Evolutionary conservation across 352 stramenopile genomes (phyloP).

Genomic region (Peronospora destructor): DNA sequence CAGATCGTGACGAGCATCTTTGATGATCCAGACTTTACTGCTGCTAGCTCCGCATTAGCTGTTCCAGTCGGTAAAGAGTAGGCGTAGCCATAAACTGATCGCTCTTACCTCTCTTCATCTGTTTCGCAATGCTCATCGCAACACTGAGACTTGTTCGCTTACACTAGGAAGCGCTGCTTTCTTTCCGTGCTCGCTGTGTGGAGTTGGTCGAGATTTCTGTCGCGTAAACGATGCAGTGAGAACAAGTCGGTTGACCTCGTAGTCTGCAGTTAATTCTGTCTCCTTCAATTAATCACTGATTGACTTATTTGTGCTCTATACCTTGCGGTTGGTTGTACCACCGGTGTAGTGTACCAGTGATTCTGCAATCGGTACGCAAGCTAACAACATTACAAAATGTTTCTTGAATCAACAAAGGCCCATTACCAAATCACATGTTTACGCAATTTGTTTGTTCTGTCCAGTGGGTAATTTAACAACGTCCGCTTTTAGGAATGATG

Average conservation of each 20-base stretch:
- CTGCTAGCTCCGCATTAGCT: conserved; percentile 5
- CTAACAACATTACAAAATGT: too few relatives aligned
- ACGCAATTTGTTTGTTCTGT: too few relatives aligned
- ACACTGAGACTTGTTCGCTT: conserved; percentile 14
- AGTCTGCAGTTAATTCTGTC: conserved; percentile 25
- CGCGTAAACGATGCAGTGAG: conserved; percentile 9
- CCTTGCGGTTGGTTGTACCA: too few relatives aligned
- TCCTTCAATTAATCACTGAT: conserved; percentile 16
- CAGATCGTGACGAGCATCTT: conserved; percentile 27
- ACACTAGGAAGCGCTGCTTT: conserved; percentile 3
- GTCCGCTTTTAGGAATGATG: too few relatives aligned
- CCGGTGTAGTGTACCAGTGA: not conserved
- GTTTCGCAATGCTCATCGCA: not conserved
- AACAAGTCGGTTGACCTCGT: conserved; percentile 28
- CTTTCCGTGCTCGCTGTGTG: not conserved
- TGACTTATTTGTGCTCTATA: too few relatives aligned
- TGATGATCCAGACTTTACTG: too few relatives aligned
- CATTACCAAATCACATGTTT: too few relatives aligned
- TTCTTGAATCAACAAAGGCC: too few relatives aligned
- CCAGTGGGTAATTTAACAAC: too few relatives aligned
- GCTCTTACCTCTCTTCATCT: too few relatives aligned
- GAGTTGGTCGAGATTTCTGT: not conserved
- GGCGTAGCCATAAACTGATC: too few relatives aligned
- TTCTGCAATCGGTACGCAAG: too few relatives aligned
- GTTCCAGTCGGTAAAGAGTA: conserved; percentile 18